Evolutionary conservation across 202 grass and related monocot species (phyloP).

Genomic region (Setaria italica): DNA sequence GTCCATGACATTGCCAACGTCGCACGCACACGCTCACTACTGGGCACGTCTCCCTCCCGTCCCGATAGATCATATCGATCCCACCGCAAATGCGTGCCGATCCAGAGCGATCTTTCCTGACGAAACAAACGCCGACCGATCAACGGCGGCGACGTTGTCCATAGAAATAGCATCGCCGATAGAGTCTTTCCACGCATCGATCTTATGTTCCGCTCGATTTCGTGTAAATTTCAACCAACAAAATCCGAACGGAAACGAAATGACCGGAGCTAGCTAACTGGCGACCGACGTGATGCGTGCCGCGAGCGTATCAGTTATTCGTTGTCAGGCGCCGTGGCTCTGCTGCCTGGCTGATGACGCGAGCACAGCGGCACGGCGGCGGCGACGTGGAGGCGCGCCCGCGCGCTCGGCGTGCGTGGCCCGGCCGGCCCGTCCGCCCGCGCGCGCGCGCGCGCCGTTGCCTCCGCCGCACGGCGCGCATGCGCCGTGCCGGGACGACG

Average conservation of each 20-base stretch:
- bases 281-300: neutral
- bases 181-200: neutral
- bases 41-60: neutral
- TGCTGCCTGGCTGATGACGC: conserved; percentile 4
- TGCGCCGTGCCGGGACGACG: neutral
- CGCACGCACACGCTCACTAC: too few species aligned
- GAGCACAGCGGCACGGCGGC: neutral
- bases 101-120: conserved; percentile 8
- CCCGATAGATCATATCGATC: too few species aligned
- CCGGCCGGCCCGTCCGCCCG: neutral
- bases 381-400: neutral
- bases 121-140: neutral
- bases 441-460: neutral
- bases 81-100: neutral
- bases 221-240: neutral
- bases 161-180: neutral
- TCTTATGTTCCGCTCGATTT: neutral
- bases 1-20: too few species aligned
- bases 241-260: neutral
- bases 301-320: neutral
- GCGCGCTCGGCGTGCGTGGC: neutral
- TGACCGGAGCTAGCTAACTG: neutral
- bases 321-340: neutral
- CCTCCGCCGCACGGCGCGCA: neutral
- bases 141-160: neutral